Evolutionary conservation across 495 filamentous ascomycete species (phyloP), one percentile per base, ranked within the genome.

Genomic region (Trichocladium uniseriatum): DNA sequence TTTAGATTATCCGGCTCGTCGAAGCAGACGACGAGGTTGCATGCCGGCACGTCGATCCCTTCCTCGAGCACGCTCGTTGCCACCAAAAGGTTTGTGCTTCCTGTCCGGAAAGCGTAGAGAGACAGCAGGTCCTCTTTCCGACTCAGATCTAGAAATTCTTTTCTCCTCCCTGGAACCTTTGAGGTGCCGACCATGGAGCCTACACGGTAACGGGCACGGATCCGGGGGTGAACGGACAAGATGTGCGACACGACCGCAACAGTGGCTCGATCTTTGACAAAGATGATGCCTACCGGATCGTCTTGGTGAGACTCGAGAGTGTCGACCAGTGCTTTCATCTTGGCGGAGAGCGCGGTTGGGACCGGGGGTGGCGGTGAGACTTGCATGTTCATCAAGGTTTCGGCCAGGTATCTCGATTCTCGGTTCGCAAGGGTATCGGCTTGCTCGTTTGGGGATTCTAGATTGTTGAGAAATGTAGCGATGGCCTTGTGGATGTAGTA

Each of bases 51-150:
- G 62, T 96, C 91, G 34, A 98, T 86, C 0, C 91, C 92, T 66
- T 98, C 92, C 64, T 97, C 91, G 0, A 94, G 69, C 0, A 90
- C 90, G 56, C 79, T 85, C 0, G 91, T 96, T 0, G 87, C 78
- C 6, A 98, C 67, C 9, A 98, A 72, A 1, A 98, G 70, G 55
- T 95, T 92, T 27, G 79, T 79, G 4, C 66, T 69, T 8, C 89
- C 87, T 2, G 60, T 56, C 15, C 79, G 78, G 52, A 98, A 90
- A 13, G 81, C 71, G 8, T 79, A 69, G 2, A 98, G 74, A 0
- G 81, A 81, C 19, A 74, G 52, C 32, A 69, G 60, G 47, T 86
- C 69, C 9, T 75, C 75, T 7, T 66, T 54, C 7, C 74, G 73
- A 1, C 75, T 68, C 13, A 90, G 65, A 34, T 91, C 83, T 4